Evolutionary conservation across 2,329 filamentous ascomycete genomes (phyloP).

Genomic region (Fusarium heterosporum): DNA sequence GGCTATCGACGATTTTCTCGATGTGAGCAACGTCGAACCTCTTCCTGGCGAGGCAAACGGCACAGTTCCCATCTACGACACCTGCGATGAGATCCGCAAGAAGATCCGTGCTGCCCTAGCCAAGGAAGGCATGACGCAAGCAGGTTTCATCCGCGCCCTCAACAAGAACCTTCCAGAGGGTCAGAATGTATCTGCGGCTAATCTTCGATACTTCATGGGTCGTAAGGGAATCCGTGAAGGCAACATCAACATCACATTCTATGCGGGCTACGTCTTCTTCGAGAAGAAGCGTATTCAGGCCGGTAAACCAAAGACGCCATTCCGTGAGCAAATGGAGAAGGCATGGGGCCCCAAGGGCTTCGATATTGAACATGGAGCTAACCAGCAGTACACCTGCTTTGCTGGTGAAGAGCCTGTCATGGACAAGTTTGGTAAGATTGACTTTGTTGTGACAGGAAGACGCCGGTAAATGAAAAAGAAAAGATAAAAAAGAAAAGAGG

Average conservation of each 20-base stretch:
- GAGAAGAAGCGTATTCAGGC: slow-evolving; percentile 67
- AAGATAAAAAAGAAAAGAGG: background rate
- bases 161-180: slow-evolving; percentile 55
- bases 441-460: slow-evolving; percentile 10
- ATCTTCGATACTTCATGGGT: slow-evolving; percentile 62
- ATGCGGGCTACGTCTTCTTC: slow-evolving; percentile 68
- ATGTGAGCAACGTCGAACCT: slow-evolving; percentile 55
- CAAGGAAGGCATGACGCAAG: slow-evolving; percentile 60
- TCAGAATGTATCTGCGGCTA: slow-evolving; percentile 56
- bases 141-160: slow-evolving; percentile 63
- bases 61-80: slow-evolving; percentile 64
- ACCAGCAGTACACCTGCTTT: slow-evolving; percentile 13
- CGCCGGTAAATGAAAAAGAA: background rate
- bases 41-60: slow-evolving; percentile 61
- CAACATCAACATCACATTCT: slow-evolving; percentile 62
- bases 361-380: slow-evolving; percentile 33
- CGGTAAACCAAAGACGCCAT: slow-evolving; percentile 63
- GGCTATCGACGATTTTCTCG: slow-evolving; percentile 46
- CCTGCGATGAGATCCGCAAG: slow-evolving; percentile 67
- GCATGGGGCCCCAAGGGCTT: slow-evolving; percentile 46
- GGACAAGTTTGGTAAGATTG: slow-evolving; percentile 41
- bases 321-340: slow-evolving; percentile 64
- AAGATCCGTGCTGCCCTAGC: slow-evolving; percentile 65
- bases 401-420: slow-evolving; percentile 17
- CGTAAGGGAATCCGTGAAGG: slow-evolving; percentile 62